Evolutionary conservation across 1,284 basidiomycete genomes (phyloP), one percentile per base, ranked within the genome.

Genomic region (Coriolopsis trogii): DNA sequence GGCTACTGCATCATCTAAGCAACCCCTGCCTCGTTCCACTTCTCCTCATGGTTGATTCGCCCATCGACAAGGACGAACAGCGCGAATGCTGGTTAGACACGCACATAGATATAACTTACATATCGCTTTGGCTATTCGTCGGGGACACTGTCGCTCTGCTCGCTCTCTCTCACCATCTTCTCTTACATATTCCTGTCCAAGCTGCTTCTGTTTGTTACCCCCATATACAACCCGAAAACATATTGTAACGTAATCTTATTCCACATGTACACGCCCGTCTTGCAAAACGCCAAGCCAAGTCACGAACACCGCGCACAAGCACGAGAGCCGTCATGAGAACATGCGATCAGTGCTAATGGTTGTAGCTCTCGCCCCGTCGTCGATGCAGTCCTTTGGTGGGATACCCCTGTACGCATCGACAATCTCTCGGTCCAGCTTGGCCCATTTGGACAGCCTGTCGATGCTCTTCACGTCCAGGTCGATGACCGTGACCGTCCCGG

Each of bases 391-490:
- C 16, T 51, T 18, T 9, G 58, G 56, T n/a, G 23, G n/a, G 24
- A 56, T 43, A n/a, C 33, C 58, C 18, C 49, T 64, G 66, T 85
- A 86, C 21, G 70, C 65, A 24, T 69, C 61, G 3, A 85, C 85
- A 60, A 96, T 89, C 59, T 81, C 76, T 52, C 71, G 67, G 70
- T 98, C 95, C 51, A 94, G 71, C 57, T 81, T 72, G 53, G 79
- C 79, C 91, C 93, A 98, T 59, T 81, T 81, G 37, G 64, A 67
- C 42, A 98, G 65, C 63, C 87, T 81, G 26, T 72, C 67, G 62
- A 91, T 73, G 38, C 81, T 78, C 70, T 98, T 98, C 45, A 86
- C 75, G 70, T 96, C 95, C 39, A 96, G 75, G 68, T 98, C 95
- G 60, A 98, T 92, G 28, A 93, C 72, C 26, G 82, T 85, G 33